Evolutionary conservation across 2,329 filamentous ascomycete genomes (phyloP).

Genomic region (Endothia cerciana): DNA sequence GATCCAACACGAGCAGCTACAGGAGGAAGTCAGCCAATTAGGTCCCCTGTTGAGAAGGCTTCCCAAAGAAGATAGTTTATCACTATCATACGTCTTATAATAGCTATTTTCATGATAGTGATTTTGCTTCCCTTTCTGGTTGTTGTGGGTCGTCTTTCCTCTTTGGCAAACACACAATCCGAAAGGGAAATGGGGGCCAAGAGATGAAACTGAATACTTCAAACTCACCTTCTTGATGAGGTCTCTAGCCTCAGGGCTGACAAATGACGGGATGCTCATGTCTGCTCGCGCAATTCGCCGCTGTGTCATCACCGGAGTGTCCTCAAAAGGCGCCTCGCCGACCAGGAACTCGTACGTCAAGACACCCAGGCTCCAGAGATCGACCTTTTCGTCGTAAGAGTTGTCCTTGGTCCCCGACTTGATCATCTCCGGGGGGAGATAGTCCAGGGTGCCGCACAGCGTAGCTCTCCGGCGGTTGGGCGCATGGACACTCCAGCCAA

Average conservation of each 20-base stretch:
- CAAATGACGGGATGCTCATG: constrained; percentile 89
- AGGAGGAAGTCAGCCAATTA: constrained; percentile 29
- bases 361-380: constrained; percentile 94
- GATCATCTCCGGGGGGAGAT: constrained; percentile 97
- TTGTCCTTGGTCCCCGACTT: constrained; percentile 79
- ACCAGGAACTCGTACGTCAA: constrained; percentile 96
- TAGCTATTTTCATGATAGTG: too few species aligned
- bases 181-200: background rate
- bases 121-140: too few species aligned
- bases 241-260: constrained; percentile 88
- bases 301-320: constrained; percentile 93
- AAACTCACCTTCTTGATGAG: constrained; percentile 83
- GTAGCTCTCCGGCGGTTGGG: constrained; percentile 92
- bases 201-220: constrained; percentile 14
- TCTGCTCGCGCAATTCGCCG: constrained; percentile 85
- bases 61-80: background rate
- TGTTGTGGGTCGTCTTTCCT: too few species aligned
- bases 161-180: too few species aligned
- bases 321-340: constrained; percentile 95
- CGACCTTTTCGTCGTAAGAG: constrained; percentile 93
- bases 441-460: constrained; percentile 96
- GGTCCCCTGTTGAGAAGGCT: background rate
- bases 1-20: constrained; percentile 86
- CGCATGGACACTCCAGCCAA: constrained; percentile 97
- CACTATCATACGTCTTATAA: too few species aligned